phyloP scores from a whole-genome alignment of 2,329 filamentous ascomycete species.

The Aspergillus fumigatus region DNA sequence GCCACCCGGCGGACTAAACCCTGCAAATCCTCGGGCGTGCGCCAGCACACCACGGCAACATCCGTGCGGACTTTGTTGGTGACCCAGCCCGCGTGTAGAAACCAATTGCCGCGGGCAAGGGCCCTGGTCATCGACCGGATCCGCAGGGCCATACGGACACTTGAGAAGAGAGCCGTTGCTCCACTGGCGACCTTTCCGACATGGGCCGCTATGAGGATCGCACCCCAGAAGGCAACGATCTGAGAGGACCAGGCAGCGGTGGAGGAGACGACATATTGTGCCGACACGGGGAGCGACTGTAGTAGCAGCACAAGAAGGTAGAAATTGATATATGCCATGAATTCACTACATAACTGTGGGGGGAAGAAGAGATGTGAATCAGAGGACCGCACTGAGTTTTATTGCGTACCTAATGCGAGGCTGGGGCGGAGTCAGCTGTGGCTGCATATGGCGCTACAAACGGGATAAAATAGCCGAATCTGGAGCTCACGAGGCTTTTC shows the following conservation, averaged over 20 bases:
- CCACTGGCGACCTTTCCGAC: not conserved
- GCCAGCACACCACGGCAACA: not conserved
- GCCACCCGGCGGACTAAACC: not conserved
- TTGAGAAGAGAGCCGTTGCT: conserved; percentile 1
- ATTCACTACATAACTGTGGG: not conserved
- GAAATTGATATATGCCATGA: not conserved
- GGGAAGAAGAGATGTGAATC: not conserved
- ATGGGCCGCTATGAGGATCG: conserved; percentile 1
- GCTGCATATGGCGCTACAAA: not conserved
- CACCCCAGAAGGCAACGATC: conserved; percentile 3
- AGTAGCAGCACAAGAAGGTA: not conserved
- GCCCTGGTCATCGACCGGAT: not conserved
- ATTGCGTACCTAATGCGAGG: not conserved
- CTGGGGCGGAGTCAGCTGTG: not conserved
- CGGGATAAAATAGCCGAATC: not conserved
- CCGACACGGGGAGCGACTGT: not conserved
- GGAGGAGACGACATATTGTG: conserved; percentile 1
- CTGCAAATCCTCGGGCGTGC: not conserved
- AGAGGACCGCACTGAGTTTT: not conserved
- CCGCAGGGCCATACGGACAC: not conserved
- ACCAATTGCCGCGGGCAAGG: not conserved
- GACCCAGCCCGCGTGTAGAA: not conserved
- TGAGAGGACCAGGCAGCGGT: conserved; percentile 2
- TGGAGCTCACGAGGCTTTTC: no score
- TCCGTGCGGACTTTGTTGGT: not conserved